phyloP scores from a whole-genome alignment of 2,329 filamentous ascomycete species.

The Apiospora kogelbergensis region DNA sequence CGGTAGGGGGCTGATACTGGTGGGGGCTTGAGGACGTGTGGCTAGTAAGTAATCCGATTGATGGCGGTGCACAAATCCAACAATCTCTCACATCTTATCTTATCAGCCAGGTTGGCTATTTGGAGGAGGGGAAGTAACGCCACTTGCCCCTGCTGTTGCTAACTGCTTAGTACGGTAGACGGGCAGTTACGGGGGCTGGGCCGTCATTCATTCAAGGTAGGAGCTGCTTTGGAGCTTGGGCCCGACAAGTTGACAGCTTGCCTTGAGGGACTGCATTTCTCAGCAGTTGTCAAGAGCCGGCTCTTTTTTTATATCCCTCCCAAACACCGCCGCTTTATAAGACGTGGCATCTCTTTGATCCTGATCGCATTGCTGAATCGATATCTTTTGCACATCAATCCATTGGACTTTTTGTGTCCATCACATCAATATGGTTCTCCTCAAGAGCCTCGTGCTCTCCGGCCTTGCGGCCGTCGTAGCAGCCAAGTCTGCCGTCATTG shows the following conservation, averaged over 20 bases:
- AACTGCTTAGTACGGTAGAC: not conserved
- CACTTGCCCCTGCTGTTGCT: not conserved
- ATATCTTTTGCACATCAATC: not conserved
- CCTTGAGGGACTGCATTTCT: not conserved
- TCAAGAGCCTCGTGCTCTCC: conserved; percentile 61
- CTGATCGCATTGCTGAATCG: not conserved
- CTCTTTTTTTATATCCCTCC: not conserved
- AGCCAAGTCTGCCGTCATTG: conserved; percentile 81
- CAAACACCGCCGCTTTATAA: not conserved
- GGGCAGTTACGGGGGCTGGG: no score
- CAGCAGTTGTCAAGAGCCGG: conserved; percentile 7
- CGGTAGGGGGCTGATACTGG: not conserved
- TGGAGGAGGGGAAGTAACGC: not conserved
- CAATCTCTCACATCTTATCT: not conserved
- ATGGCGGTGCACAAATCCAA: not conserved
- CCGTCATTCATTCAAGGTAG: not conserved
- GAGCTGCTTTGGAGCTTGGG: conserved; percentile 1
- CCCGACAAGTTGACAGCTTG: not conserved
- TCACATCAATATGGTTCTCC: conserved; percentile 48
- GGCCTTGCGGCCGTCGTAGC: conserved; percentile 55
- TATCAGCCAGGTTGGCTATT: not conserved
- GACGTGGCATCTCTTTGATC: conserved; percentile 13
- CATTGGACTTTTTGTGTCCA: not conserved
- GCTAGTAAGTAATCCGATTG: not conserved
- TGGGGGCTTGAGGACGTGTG: not conserved